These are phyloP conservation scores for Pezicula rhizophila DNA, from an alignment of 2,329 filamentous ascomycete genomes.

Conservation along the genomic window DNA sequence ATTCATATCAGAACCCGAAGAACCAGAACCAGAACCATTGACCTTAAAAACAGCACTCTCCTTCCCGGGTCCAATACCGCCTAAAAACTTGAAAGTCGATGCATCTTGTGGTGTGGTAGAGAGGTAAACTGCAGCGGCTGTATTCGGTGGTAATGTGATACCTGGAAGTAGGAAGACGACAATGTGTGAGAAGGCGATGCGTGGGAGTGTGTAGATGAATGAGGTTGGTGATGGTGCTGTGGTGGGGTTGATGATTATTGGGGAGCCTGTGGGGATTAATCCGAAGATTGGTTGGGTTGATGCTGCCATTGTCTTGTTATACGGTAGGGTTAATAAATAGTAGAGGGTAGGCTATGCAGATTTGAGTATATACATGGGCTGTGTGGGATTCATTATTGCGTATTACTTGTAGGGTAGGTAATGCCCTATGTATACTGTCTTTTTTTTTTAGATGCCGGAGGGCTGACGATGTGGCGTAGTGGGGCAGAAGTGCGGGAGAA, in stretches of 20 bases:
- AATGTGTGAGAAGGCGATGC: conserved; percentile 66
- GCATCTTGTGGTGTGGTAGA: conserved; percentile 41
- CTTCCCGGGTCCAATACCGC: conserved; percentile 83
- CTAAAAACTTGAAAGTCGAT: conserved; percentile 69
- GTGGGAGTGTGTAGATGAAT: conserved; percentile 48
- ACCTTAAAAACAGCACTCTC: conserved; percentile 89
- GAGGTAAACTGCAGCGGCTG: conserved; percentile 86
- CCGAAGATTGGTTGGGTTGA: conserved; percentile 24
- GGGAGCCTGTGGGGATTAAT: conserved; percentile 50
- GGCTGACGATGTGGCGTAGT: not conserved
- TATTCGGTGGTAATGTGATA: conserved; percentile 62
- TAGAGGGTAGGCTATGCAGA: conserved; percentile 5
- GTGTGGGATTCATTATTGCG: not conserved
- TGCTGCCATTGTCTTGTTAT: not conserved
- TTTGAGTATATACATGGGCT: not conserved
- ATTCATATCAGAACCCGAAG: conserved; percentile 25
- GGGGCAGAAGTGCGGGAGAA: not conserved
- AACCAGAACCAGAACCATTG: conserved; percentile 22
- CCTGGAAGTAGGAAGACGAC: conserved; percentile 85
- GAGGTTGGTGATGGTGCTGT: conserved; percentile 47
- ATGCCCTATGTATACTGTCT: too few relatives aligned
- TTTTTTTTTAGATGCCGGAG: too few relatives aligned
- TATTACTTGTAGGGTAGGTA: too few relatives aligned
- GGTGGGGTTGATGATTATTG: conserved; percentile 48
- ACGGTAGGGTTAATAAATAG: too few relatives aligned